These are phyloP conservation scores for Brassica hybrid DNA, from an alignment of 441 rosid genomes.

Conservation along the genomic window DNA sequence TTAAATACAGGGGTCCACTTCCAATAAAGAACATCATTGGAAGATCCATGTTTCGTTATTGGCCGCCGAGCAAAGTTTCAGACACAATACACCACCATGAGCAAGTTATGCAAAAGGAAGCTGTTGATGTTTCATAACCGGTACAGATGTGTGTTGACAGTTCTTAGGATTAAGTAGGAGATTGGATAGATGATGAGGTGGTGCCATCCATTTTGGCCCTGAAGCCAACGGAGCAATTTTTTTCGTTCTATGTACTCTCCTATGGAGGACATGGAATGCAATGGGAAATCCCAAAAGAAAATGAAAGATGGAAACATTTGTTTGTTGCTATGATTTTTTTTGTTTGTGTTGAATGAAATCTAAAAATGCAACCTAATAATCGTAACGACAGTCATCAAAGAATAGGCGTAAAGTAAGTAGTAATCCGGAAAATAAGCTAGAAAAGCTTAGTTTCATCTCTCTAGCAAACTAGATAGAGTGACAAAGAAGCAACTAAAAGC, in stretches of 20 bases:
- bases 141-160: slow-evolving; percentile 20
- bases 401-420: no score
- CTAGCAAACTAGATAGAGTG: background rate
- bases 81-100: slow-evolving; percentile 52
- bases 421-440: no score
- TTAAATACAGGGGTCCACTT: slow-evolving; percentile 72
- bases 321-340: slow-evolving; percentile 8
- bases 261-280: slow-evolving; percentile 31
- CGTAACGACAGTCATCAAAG: slow-evolving; percentile 2
- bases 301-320: background rate
- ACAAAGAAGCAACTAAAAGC: background rate
- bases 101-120: slow-evolving; percentile 40
- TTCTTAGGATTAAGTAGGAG: slow-evolving; percentile 26
- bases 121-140: slow-evolving; percentile 50
- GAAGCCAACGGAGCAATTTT: slow-evolving; percentile 8
- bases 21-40: slow-evolving; percentile 66
- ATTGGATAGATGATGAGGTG: slow-evolving; percentile 22
- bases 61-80: slow-evolving; percentile 85
- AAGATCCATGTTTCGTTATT: slow-evolving; percentile 68
- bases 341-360: slow-evolving; percentile 20
- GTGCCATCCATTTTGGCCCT: slow-evolving; percentile 35
- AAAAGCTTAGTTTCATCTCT: background rate
- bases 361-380: slow-evolving; percentile 12
- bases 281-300: slow-evolving; percentile 3
- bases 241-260: slow-evolving; percentile 27